Percentiles rank a stretch among this genome's conserved stretches.
These are phyloP conservation scores for Calonectria montana DNA, from an alignment of 2,329 filamentous ascomycete species.

Conservation along the genomic window DNA sequence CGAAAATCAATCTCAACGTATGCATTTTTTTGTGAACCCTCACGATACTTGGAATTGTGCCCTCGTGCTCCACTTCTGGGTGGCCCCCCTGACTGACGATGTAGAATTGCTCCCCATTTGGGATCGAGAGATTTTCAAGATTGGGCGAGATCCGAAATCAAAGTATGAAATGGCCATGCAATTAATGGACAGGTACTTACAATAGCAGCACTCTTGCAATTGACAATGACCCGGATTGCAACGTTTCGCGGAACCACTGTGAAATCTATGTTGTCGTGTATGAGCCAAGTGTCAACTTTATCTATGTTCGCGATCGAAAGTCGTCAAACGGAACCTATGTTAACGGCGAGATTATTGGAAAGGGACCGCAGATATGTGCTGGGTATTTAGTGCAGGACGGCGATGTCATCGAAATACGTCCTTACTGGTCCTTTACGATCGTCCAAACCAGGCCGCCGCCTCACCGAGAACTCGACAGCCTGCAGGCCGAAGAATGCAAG, in stretches of 20 bases:
- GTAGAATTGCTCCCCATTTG: conserved; percentile 44
- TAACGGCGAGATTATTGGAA: conserved; percentile 58
- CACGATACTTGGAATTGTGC: conserved; percentile 1
- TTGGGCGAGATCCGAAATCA: conserved; percentile 49
- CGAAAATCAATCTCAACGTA: conserved; percentile 41
- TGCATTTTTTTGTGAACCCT: conserved; percentile 13
- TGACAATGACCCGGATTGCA: conserved; percentile 47
- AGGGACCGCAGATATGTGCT: conserved; percentile 48
- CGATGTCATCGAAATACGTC: conserved; percentile 59
- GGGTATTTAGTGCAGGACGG: conserved; percentile 62
- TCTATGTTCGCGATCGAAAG: conserved; percentile 68
- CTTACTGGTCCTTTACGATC: conserved; percentile 52
- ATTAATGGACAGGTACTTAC: conserved; percentile 10
- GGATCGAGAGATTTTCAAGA: conserved; percentile 47
- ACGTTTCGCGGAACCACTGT: conserved; percentile 65
- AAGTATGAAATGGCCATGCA: conserved; percentile 41
- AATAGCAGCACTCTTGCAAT: conserved; percentile 53
- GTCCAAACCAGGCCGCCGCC: conserved; percentile 42
- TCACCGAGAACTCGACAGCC: conserved; percentile 38
- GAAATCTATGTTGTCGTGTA: conserved; percentile 67
- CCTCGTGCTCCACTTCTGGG: conserved; percentile 17
- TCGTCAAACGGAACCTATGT: conserved; percentile 67
- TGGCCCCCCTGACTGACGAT: conserved; percentile 26
- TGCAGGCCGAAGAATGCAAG: conserved; percentile 49
- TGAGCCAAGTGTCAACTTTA: conserved; percentile 54